Conservation (phyloP, 176 grass and related monocot genomes). For the Calamus simplicifolius region DNA sequence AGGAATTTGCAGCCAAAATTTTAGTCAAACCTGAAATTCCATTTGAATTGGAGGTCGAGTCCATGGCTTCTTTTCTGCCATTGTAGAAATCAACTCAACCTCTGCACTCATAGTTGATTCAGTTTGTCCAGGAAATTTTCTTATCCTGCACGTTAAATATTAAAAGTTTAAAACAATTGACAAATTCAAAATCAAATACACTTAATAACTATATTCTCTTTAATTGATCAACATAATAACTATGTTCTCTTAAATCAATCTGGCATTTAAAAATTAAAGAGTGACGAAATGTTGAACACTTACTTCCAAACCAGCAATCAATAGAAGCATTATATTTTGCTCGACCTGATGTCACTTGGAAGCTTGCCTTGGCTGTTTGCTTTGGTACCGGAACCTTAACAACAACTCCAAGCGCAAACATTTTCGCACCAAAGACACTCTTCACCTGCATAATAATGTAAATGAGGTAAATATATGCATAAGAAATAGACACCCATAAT, state of each 20-base stretch:
- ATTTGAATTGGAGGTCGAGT: slow-evolving; percentile 96
- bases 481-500: neutral
- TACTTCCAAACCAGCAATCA: slow-evolving; percentile 99
- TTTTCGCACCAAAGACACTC: slow-evolving; percentile 94
- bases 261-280: too few relatives aligned
- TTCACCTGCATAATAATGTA: slow-evolving; percentile 55
- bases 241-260: too few relatives aligned
- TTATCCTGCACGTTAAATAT: slow-evolving; percentile 58
- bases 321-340: slow-evolving; percentile 99
- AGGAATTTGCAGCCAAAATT: too few relatives aligned
- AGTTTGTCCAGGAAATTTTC: slow-evolving; percentile 97
- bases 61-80: slow-evolving; percentile 95
- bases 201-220: too few relatives aligned
- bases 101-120: slow-evolving; percentile 99
- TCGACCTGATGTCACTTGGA: slow-evolving; percentile 96
- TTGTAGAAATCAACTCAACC: slow-evolving; percentile 96
- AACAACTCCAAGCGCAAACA: slow-evolving; percentile 98
- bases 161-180: neutral
- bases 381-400: slow-evolving; percentile 98
- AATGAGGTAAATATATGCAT: slow-evolving; percentile 14
- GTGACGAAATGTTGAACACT: slow-evolving; percentile 14
- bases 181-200: too few relatives aligned
- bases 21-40: slow-evolving; percentile 83
- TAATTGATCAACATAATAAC: too few relatives aligned
- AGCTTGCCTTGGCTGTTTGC: slow-evolving; percentile 97